Evolutionary conservation across 2,329 filamentous ascomycete species (phyloP).

Genomic region (Fusarium oligoseptatum): DNA sequence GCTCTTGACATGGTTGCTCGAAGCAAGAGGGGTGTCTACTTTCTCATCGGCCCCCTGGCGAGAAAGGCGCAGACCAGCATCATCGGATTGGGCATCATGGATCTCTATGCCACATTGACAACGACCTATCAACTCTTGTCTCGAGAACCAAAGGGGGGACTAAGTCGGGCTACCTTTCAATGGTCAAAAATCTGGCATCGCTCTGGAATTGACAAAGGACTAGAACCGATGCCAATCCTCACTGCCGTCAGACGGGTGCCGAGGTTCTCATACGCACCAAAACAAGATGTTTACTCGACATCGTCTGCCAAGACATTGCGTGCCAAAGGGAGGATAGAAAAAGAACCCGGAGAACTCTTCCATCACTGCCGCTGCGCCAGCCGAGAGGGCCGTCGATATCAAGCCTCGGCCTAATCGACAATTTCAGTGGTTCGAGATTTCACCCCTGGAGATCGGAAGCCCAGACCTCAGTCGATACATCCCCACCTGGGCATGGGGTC

Average conservation of each 20-base stretch:
- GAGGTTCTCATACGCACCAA: conserved; percentile 22
- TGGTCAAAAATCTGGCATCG: conserved; percentile 38
- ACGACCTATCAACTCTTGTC: conserved; percentile 35
- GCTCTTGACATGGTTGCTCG: conserved; percentile 28
- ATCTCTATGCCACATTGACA: conserved; percentile 40
- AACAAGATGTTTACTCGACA: neutral
- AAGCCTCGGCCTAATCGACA: neutral
- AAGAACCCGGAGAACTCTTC: neutral
- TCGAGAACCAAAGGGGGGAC: conserved; percentile 20
- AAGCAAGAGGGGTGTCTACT: conserved; percentile 39
- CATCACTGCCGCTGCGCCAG: rapidly evolving
- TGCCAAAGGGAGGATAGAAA: neutral
- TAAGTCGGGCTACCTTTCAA: conserved; percentile 40
- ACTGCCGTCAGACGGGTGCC: conserved; percentile 39
- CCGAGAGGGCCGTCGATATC: rapidly evolving
- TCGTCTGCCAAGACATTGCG: conserved; percentile 1
- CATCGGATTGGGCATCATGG: conserved; percentile 42
- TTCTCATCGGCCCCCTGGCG: conserved; percentile 35
- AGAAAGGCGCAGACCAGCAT: conserved; percentile 43
- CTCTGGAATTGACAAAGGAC: conserved; percentile 17
- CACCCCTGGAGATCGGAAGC: conserved; percentile 38
- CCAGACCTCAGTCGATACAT: conserved; percentile 36
- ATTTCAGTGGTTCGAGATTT: conserved; percentile 45
- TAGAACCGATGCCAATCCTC: conserved; percentile 40
- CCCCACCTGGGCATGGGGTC: conserved; percentile 43